These are phyloP conservation scores for Colletotrichum endophyticum DNA, from an alignment of 2,329 filamentous ascomycete species.

Conservation along the genomic window DNA sequence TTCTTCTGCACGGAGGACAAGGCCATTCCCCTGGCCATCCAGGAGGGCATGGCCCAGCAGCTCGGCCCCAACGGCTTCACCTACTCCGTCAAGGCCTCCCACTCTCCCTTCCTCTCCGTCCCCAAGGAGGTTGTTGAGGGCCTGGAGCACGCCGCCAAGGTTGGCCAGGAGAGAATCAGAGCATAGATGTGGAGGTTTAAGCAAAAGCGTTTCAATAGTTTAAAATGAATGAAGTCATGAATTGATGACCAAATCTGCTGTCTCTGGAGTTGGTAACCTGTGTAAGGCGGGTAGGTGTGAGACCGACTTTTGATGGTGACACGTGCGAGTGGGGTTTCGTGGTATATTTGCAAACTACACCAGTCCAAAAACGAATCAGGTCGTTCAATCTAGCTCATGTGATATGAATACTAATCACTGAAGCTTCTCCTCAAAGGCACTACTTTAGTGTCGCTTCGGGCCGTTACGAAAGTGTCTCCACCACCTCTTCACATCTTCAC, in stretches of 20 bases:
- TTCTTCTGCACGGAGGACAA: slow-evolving; percentile 29
- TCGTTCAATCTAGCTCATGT: background rate
- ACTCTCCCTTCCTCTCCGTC: slow-evolving; percentile 5
- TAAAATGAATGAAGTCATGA: background rate
- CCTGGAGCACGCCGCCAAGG: background rate
- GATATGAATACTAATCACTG: background rate
- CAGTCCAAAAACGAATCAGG: background rate
- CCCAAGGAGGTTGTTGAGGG: background rate
- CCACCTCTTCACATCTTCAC: background rate
- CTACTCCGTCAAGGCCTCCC: slow-evolving; percentile 1
- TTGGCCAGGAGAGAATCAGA: slow-evolving; percentile 4
- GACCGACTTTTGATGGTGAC: background rate
- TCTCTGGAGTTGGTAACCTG: rapidly evolving
- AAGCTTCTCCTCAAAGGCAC: background rate
- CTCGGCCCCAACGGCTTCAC: slow-evolving; percentile 8
- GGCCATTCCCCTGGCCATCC: slow-evolving; percentile 22
- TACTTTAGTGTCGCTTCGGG: background rate
- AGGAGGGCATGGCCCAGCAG: slow-evolving; percentile 25
- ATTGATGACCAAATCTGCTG: background rate
- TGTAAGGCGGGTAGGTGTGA: background rate
- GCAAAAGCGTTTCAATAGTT: background rate
- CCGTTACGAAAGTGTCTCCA: background rate
- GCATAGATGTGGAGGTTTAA: background rate
- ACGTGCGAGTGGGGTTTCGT: background rate
- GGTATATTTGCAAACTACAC: rapidly evolving